Conservation (phyloP, 257 asterid species). For the Scutellaria minor region DNA sequence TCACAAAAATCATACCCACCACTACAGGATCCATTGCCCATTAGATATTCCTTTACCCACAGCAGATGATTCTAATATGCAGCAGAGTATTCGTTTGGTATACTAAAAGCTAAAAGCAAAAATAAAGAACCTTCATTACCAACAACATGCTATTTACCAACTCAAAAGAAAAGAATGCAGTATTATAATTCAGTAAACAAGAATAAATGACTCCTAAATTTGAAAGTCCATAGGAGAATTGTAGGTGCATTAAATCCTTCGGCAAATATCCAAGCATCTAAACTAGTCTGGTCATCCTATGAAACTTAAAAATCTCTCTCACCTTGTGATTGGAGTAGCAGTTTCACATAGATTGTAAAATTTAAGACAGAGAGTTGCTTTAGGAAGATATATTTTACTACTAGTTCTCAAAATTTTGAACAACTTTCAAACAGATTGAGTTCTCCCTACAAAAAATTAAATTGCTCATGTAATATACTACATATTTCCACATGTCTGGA, state of each 20-base stretch:
- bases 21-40: neutral
- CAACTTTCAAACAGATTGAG: neutral
- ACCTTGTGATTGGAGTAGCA: constrained; percentile 9
- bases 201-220: neutral
- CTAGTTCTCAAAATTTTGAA: neutral
- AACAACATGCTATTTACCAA: neutral
- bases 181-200: neutral
- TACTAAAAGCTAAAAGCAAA: neutral
- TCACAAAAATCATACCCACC: neutral
- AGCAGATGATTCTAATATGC: constrained; percentile 7
- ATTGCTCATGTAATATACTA: neutral
- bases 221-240: constrained; percentile 7
- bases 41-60: neutral
- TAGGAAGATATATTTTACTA: neutral
- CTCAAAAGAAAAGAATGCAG: neutral
- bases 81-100: neutral
- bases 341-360: constrained; percentile 10
- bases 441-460: constrained; percentile 3
- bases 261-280: constrained; percentile 18
- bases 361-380: neutral
- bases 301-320: neutral
- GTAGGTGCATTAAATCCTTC: neutral
- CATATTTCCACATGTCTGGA: neutral
- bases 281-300: neutral
- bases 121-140: neutral